Percentiles rank a stretch among this genome's conserved stretches.
phyloP scores from a whole-genome alignment of 2,329 filamentous ascomycete genomes.

The Fusarium sp. region DNA sequence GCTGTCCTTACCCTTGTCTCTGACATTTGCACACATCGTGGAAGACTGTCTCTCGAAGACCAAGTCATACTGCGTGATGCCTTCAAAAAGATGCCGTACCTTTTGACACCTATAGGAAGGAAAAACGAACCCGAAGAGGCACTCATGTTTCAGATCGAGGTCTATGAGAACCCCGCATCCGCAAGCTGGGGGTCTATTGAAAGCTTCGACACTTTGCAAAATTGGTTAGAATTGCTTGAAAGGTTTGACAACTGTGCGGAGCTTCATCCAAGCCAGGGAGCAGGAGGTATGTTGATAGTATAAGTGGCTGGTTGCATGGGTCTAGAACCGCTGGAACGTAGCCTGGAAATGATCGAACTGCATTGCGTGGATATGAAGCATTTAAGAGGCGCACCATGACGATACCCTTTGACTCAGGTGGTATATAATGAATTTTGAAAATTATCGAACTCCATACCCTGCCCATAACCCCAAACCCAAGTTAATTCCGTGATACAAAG shows the following conservation, averaged over 20 bases:
- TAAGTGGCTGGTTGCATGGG: slow-evolving; percentile 1
- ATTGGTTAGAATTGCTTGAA: background rate
- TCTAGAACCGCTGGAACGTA: background rate
- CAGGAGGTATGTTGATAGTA: slow-evolving; percentile 2
- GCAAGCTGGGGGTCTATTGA: slow-evolving; percentile 17
- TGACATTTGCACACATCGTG: background rate
- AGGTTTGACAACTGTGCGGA: slow-evolving; percentile 6
- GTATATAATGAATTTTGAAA: slow-evolving; percentile 14
- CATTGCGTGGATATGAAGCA: slow-evolving; percentile 20
- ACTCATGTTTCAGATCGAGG: background rate
- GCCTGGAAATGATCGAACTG: background rate
- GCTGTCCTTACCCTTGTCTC: slow-evolving; percentile 1
- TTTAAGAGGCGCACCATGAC: slow-evolving; percentile 13
- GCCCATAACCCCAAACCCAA: slow-evolving; percentile 31
- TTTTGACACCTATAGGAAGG: slow-evolving; percentile 7
- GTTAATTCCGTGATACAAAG: slow-evolving; percentile 32
- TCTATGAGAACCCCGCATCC: slow-evolving; percentile 7
- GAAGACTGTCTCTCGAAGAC: background rate
- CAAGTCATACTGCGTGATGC: background rate
- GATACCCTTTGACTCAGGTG: slow-evolving; percentile 27
- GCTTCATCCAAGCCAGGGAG: slow-evolving; percentile 5
- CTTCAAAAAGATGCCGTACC: slow-evolving; percentile 11
- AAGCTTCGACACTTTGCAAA: slow-evolving; percentile 10
- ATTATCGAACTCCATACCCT: slow-evolving; percentile 37
- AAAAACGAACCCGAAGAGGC: background rate